phyloP scores from a whole-genome alignment of 371 early-diverging fungal genomes.

The Parasitella parasitica region DNA sequence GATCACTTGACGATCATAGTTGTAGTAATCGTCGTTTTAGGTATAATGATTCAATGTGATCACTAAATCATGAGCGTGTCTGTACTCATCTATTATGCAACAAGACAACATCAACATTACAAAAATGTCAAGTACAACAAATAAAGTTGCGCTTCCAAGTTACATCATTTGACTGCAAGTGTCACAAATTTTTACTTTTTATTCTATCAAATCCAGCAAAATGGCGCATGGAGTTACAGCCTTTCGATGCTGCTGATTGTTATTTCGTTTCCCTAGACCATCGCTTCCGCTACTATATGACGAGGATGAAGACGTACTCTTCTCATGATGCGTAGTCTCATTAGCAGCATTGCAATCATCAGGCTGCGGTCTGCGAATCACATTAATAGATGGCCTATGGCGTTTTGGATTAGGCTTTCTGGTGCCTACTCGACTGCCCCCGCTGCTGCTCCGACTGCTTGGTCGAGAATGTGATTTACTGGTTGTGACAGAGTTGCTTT shows the following conservation, averaged over 20 bases:
- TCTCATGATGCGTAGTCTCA: background rate
- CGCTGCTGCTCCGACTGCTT: background rate
- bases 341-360: too few relatives aligned
- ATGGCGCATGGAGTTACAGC: background rate
- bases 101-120: too few relatives aligned
- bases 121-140: too few relatives aligned
- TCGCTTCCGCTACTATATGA: background rate
- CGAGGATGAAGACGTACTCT: background rate
- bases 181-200: too few relatives aligned
- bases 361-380: background rate
- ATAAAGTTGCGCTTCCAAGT: too few relatives aligned
- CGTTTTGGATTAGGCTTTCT: background rate
- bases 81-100: too few relatives aligned
- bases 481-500: background rate
- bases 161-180: too few relatives aligned
- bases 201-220: background rate
- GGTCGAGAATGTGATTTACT: background rate
- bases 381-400: slow-evolving; percentile 3
- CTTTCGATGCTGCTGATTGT: background rate
- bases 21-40: too few relatives aligned
- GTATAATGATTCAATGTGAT: too few relatives aligned
- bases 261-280: slow-evolving; percentile 1
- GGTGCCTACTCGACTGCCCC: background rate
- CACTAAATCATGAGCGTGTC: too few relatives aligned
- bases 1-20: too few relatives aligned